Evolutionary conservation across 2,329 filamentous ascomycete species (phyloP).

Genomic region (Aspergillus fumigatiaffinis): DNA sequence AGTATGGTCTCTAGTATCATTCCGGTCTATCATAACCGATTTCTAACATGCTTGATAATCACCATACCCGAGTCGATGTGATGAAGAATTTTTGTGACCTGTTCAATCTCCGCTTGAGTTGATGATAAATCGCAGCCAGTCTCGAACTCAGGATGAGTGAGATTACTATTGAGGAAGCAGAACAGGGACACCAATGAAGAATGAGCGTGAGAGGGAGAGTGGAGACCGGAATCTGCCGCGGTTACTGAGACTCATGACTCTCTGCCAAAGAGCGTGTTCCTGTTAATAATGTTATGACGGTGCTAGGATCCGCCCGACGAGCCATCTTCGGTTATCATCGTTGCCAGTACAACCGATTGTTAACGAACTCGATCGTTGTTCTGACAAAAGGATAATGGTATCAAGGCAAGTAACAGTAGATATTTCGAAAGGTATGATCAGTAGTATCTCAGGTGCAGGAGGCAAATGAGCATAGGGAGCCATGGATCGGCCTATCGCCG

Average conservation of each 20-base stretch:
- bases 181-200: constrained; percentile 1
- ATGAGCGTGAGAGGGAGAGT: background rate
- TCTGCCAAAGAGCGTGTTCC: constrained; percentile 17
- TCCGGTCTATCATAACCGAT: background rate
- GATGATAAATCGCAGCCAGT: background rate
- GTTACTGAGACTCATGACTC: background rate
- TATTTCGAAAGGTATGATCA: background rate
- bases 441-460: background rate
- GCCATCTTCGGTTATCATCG: background rate
- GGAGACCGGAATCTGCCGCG: constrained; percentile 6
- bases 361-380: background rate
- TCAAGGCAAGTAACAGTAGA: background rate
- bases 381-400: background rate
- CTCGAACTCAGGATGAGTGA: background rate
- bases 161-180: background rate
- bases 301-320: background rate
- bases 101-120: background rate
- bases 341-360: background rate
- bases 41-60: background rate
- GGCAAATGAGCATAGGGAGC: background rate
- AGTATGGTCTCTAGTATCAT: background rate
- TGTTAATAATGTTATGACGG: constrained; percentile 22
- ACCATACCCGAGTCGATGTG: background rate
- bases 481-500: background rate
- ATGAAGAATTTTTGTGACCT: background rate